These are phyloP conservation scores for Klebsormidium nitens DNA, from an alignment of 139 green algal species.

Conservation along the genomic window DNA sequence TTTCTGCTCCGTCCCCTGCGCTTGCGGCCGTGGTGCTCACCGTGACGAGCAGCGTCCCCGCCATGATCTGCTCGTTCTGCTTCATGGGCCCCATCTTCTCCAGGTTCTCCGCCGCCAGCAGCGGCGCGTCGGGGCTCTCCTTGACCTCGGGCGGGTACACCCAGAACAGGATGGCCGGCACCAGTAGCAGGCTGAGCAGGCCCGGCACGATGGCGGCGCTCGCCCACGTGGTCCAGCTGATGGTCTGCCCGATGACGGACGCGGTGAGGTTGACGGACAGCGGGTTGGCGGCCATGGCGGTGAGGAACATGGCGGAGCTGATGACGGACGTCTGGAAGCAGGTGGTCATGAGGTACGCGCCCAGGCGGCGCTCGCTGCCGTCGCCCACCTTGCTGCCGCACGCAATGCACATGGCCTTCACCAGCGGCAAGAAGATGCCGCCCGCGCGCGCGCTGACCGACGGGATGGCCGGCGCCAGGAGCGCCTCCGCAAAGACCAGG, in stretches of 20 bases:
- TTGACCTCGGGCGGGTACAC: constrained; percentile 95
- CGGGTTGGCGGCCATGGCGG: constrained; percentile 98
- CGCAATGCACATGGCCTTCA: constrained; percentile 90
- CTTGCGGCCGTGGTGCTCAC: no score
- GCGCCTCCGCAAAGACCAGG: constrained; percentile 89
- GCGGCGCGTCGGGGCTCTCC: constrained; percentile 90
- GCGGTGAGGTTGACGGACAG: constrained; percentile 91
- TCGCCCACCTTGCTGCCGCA: constrained; percentile 81
- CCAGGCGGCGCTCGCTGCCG: constrained; percentile 94
- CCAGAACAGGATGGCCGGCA: constrained; percentile 90
- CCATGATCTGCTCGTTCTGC: constrained; percentile 93
- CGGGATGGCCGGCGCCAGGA: constrained; percentile 96
- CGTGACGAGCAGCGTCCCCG: constrained; percentile 75
- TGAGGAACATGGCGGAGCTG: constrained; percentile 98
- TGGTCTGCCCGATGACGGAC: constrained; percentile 70
- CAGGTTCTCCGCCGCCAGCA: constrained; percentile 80
- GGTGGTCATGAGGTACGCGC: constrained; percentile 96
- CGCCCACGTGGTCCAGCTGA: constrained; percentile 92
- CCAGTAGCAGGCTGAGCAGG: constrained; percentile 58
- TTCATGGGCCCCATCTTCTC: constrained; percentile 89
- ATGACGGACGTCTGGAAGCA: constrained; percentile 84
- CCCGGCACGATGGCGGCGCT: constrained; percentile 85
- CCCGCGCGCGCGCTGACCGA: constrained; percentile 89
- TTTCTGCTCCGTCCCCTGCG: no score
- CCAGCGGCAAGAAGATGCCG: constrained; percentile 97